Percentiles rank a stretch among this genome's conserved stretches.
Evolutionary conservation across 2,329 filamentous ascomycete species (phyloP).

Genomic region (Zymoseptoria passerinii): DNA sequence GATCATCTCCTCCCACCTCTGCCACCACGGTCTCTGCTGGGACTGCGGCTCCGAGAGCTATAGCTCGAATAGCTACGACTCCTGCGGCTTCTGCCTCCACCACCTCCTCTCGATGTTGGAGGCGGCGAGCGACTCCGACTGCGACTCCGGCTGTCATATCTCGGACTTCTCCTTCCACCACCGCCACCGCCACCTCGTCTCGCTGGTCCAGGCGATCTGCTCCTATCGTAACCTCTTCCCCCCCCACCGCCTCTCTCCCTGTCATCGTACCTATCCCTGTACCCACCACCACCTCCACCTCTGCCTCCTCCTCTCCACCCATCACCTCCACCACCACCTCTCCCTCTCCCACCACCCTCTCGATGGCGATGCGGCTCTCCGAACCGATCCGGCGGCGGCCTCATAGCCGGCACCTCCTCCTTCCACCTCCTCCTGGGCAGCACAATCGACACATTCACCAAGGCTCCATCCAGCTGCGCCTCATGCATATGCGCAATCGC

Average conservation of each 20-base stretch:
- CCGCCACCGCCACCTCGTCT: constrained; percentile 1
- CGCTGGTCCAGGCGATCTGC: constrained; percentile 9
- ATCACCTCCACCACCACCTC: constrained; percentile 11
- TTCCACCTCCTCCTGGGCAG: constrained; percentile 77
- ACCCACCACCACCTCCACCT: constrained; percentile 22
- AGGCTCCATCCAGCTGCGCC: constrained; percentile 71
- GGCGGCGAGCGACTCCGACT: constrained; percentile 19
- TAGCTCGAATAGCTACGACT: constrained; percentile 19
- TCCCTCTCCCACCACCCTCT: constrained; percentile 23
- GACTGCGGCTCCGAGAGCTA: constrained; percentile 17
- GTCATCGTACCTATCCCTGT: constrained; percentile 26
- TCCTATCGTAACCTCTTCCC: constrained; percentile 14
- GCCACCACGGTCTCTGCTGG: constrained; percentile 16
- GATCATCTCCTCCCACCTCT: constrained; percentile 1
- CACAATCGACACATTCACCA: constrained; percentile 81
- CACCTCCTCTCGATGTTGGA: constrained; percentile 13
- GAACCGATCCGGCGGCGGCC: constrained; percentile 46
- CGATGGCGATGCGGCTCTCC: constrained; percentile 34
- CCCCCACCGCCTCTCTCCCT: constrained; percentile 14
- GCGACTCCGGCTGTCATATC: constrained; percentile 31
- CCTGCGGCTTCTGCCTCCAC: constrained; percentile 9
- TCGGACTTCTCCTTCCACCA: constrained; percentile 27
- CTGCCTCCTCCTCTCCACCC: constrained; percentile 23
- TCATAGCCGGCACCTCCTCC: constrained; percentile 63
- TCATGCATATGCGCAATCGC: constrained; percentile 93